Conservation (phyloP, 345 rosid genomes). For the Eucalyptus pauciflora region DNA sequence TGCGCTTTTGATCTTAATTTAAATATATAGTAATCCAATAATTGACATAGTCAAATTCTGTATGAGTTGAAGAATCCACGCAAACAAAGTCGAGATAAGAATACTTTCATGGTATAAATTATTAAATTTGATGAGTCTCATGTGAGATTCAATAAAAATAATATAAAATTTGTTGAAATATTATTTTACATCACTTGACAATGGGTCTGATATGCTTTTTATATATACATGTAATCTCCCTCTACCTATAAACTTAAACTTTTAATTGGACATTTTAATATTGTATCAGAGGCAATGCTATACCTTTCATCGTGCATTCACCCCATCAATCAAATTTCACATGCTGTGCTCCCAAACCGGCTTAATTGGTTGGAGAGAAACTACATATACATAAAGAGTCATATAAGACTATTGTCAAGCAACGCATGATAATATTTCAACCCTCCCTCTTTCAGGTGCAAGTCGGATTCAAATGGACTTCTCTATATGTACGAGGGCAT, state of each 20-base stretch:
- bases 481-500: neutral
- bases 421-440: neutral
- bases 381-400: neutral
- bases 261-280: neutral
- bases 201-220: accelerated
- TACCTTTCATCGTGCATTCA: neutral
- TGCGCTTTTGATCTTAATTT: neutral
- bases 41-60: neutral
- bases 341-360: neutral
- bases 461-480: neutral
- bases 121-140: neutral
- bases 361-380: neutral
- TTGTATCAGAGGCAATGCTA: neutral
- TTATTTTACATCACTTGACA: neutral
- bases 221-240: neutral
- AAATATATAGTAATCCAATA: neutral
- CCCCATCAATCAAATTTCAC: neutral
- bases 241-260: neutral
- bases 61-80: neutral
- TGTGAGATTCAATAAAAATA: neutral
- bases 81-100: neutral
- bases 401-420: neutral
- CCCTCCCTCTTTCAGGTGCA: neutral
- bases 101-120: neutral
- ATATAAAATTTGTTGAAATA: neutral